These are phyloP conservation scores for Leishmania gerbilli DNA, from an alignment of 208 protist genomes.

Conservation along the genomic window DNA sequence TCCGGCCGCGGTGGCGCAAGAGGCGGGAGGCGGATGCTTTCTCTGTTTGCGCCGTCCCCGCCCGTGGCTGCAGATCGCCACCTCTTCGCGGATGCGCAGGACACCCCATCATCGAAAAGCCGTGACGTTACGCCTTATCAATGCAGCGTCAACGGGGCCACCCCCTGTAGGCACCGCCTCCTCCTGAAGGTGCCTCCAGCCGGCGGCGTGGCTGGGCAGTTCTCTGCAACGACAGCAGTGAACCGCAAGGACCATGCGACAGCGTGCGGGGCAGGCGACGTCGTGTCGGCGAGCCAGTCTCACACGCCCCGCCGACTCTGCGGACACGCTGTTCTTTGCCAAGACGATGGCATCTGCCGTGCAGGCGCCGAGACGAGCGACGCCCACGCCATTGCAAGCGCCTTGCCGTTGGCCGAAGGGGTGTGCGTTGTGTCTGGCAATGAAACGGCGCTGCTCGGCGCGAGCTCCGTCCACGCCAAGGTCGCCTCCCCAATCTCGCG, in stretches of 20 bases:
- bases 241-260: background rate
- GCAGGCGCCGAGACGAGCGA: background rate
- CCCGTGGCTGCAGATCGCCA: background rate
- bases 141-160: background rate
- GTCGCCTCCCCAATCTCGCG: background rate
- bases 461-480: background rate
- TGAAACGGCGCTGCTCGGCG: background rate
- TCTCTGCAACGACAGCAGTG: background rate
- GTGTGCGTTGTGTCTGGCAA: constrained; percentile 11
- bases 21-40: background rate
- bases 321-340: constrained; percentile 21
- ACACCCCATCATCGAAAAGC: background rate
- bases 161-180: background rate
- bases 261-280: background rate
- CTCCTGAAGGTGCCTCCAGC: background rate
- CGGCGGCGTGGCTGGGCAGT: background rate
- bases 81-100: background rate
- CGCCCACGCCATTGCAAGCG: background rate
- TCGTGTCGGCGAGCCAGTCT: background rate
- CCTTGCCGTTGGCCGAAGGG: background rate
- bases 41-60: background rate
- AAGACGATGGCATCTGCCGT: background rate
- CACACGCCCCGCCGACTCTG: constrained; percentile 8
- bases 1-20: background rate
- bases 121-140: background rate